These are phyloP conservation scores for Citrus inodora DNA, from an alignment of 345 rosid genomes.

Conservation along the genomic window DNA sequence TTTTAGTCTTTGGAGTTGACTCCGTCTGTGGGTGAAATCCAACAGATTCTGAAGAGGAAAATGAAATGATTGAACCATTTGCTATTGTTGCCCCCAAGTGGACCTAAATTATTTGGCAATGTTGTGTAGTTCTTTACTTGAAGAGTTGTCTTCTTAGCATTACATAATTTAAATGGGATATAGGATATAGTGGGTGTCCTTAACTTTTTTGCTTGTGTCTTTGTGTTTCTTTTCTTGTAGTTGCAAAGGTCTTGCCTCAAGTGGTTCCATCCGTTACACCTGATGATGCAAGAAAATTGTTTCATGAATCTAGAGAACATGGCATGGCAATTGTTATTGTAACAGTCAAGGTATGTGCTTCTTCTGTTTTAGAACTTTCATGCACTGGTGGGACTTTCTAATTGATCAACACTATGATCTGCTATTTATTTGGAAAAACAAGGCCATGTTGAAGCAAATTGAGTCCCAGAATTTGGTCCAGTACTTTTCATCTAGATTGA, in stretches of 20 bases:
- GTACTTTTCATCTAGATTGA: not conserved
- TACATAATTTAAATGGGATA: not conserved
- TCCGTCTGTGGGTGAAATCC: not conserved
- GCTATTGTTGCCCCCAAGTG: not conserved
- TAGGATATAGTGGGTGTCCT: not conserved
- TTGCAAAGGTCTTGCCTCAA: constrained; percentile 29
- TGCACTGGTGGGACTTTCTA: not conserved
- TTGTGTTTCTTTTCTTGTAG: constrained; percentile 14
- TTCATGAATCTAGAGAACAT: constrained; percentile 24
- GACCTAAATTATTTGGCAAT: not conserved
- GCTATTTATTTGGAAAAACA: not conserved
- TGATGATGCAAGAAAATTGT: constrained; percentile 30
- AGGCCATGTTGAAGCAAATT: not conserved
- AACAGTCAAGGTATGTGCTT: constrained; percentile 26
- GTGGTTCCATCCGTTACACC: constrained; percentile 30
- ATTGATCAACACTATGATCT: not conserved
- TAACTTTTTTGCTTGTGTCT: not conserved
- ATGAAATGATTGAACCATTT: not conserved
- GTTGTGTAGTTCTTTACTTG: not conserved
- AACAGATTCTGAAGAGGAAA: not conserved
- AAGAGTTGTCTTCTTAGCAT: not conserved
- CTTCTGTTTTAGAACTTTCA: not conserved
- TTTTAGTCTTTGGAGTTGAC: not conserved
- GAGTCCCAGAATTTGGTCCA: not conserved
- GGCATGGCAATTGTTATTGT: constrained; percentile 30